phyloP scores from a whole-genome alignment of 2,329 filamentous ascomycete genomes.

The Didymella exigua region DNA sequence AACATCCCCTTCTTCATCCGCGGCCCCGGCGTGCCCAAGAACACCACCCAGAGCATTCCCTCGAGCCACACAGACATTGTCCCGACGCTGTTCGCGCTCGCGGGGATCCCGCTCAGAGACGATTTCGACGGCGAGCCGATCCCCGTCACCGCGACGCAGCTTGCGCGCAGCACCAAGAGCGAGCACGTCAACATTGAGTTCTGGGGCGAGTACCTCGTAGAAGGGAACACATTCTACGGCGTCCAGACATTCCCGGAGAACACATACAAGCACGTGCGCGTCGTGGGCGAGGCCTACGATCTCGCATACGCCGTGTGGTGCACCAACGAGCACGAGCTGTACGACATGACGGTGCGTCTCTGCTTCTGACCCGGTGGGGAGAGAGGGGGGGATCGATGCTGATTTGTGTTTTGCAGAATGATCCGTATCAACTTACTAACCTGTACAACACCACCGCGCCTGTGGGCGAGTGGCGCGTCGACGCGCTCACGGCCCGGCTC shows the following conservation, averaged over 20 bases:
- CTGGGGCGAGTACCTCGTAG: conserved; percentile 46
- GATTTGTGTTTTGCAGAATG: conserved; percentile 39
- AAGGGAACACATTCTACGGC: conserved; percentile 24
- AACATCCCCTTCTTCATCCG: conserved; percentile 51
- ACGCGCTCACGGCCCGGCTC: conserved; percentile 39
- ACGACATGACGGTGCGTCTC: conserved; percentile 61
- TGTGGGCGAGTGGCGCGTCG: conserved; percentile 17
- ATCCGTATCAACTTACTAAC: conserved; percentile 37
- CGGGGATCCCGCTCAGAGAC: conserved; percentile 37
- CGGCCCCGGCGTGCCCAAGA: conserved; percentile 45
- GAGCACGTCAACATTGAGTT: conserved; percentile 52
- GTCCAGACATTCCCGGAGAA: conserved; percentile 48
- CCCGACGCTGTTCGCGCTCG: conserved; percentile 47
- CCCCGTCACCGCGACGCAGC: conserved; percentile 32
- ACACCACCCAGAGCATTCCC: conserved; percentile 26
- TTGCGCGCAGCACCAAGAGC: conserved; percentile 18
- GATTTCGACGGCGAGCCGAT: conserved; percentile 49
- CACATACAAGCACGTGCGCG: conserved; percentile 66
- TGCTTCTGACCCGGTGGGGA: neutral
- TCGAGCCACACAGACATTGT: conserved; percentile 51
- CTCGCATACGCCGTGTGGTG: conserved; percentile 74
- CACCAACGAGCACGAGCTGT: conserved; percentile 70
- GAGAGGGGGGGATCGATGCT: neutral
- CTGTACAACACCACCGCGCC: conserved; percentile 36
- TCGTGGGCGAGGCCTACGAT: conserved; percentile 62